Base-by-base conservation (phyloP, 202 grass and related monocot species). In the Zizania palustris region DNA sequence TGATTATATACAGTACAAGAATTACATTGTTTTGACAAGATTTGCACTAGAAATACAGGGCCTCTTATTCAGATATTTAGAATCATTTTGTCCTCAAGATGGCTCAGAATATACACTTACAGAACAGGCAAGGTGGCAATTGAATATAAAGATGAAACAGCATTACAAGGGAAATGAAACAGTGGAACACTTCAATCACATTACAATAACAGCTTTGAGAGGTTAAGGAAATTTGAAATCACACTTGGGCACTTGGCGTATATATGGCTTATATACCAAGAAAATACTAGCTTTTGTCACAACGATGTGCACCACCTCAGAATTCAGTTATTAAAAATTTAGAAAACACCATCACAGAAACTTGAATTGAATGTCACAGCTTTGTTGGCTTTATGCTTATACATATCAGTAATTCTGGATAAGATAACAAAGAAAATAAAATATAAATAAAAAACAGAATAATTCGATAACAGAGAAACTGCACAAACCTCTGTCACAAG, bases 401-500 rank as follows among this genome's bases (percentile, higher is more conserved):
- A 19, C 60, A 65, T 72, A 53, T 38, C 34, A 60, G 76, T 21
- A 73, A 50, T 13, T 67, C 35, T 11, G 3, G 1, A 85, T 42
- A 45, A 36, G 3, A 79, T 49, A 44, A 35, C 22, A 45, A 61
- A 68, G 49, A 76, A 68, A 66, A 75, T 36, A 69, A 45, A 62
- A 75, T 59, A 28, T 19, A 75, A 35, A 88, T 69, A 74, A 68
- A 82, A 83, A 63, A 63, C 19, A 53, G 21, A 70, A 74, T 53
- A 14, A 65, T 20, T 56, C 70, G 13, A 73, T 63, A 69, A 19
- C 65, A 74, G 64, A 82, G 58, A 22, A 77, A 76, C 62, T 81
- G 21, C 11, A 87, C 88, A 76, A 93, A 99, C 96, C 96, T 91
- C 89, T 76, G 96, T 93, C 54, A 93, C 96, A 68, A 99, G 82